phyloP scores from a whole-genome alignment of 164 flowering plant genomes.

The Akebia trifoliata region DNA sequence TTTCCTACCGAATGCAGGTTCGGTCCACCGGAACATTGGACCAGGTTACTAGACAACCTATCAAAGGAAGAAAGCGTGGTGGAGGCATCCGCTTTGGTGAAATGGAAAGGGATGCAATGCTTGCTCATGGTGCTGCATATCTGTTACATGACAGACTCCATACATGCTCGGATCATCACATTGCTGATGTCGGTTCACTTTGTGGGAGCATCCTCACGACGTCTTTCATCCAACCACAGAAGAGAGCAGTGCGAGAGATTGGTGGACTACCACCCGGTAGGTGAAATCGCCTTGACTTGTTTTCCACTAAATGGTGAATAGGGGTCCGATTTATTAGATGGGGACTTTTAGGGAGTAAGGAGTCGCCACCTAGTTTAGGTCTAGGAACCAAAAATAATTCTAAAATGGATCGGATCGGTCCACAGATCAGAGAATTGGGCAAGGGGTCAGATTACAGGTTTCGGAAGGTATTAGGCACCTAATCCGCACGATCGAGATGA shows the following conservation, averaged over 20 bases:
- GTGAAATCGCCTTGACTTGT: no score
- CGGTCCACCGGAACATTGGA: slow-evolving; percentile 83
- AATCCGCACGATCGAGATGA: no score
- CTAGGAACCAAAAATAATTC: no score
- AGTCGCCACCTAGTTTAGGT: no score
- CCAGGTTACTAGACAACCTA: slow-evolving; percentile 80
- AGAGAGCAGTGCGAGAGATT: slow-evolving; percentile 33
- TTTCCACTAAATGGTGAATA: no score
- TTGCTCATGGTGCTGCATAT: slow-evolving; percentile 95
- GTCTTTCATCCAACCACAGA: slow-evolving; percentile 49
- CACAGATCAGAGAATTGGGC: no score
- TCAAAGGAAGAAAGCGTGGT: slow-evolving; percentile 87
- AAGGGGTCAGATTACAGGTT: no score
- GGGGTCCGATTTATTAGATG: no score
- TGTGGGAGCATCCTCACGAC: slow-evolving; percentile 84
- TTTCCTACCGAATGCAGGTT: slow-evolving; percentile 42
- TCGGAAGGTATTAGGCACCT: no score
- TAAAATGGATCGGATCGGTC: no score
- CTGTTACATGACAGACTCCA: slow-evolving; percentile 88
- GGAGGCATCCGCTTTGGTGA: slow-evolving; percentile 97
- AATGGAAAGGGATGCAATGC: slow-evolving; percentile 92
- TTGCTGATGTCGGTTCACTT: slow-evolving; percentile 86
- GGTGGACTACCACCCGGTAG: slow-evolving; percentile 55
- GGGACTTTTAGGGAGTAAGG: no score
- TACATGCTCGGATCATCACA: slow-evolving; percentile 82